Evolutionary conservation across 352 stramenopile species (phyloP).

Genomic region (Pseudoperonospora humuli): DNA sequence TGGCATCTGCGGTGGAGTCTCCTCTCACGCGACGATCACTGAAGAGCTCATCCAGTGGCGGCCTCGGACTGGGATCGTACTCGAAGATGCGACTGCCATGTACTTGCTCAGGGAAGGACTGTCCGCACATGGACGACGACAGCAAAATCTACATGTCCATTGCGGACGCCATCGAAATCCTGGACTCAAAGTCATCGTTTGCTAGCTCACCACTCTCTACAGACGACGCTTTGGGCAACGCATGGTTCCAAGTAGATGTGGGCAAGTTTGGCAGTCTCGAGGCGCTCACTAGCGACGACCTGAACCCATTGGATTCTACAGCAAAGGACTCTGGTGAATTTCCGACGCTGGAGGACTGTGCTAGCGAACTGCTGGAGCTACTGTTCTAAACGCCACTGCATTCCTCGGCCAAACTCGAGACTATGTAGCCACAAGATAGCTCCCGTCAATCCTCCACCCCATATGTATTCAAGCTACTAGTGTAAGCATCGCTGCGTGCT

Average conservation of each 20-base stretch:
- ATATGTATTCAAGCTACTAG: conserved; percentile 24
- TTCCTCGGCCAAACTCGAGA: not conserved
- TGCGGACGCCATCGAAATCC: conserved; percentile 32
- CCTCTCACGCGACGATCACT: conserved; percentile 6
- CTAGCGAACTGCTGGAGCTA: conserved; percentile 56
- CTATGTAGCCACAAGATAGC: conserved; percentile 17
- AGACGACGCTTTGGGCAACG: conserved; percentile 14
- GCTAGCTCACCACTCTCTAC: conserved; percentile 19
- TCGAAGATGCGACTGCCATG: conserved; percentile 29
- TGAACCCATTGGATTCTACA: conserved; percentile 23
- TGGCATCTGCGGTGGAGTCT: not conserved
- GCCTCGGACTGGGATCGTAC: conserved; percentile 23
- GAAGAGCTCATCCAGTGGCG: conserved; percentile 8
- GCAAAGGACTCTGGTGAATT: conserved; percentile 36
- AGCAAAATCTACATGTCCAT: conserved; percentile 45
- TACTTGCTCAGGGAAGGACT: conserved; percentile 25
- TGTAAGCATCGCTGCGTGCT: conserved; percentile 17
- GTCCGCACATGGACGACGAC: conserved; percentile 22
- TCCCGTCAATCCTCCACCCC: conserved; percentile 7
- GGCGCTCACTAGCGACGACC: conserved; percentile 11
- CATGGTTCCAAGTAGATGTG: conserved; percentile 14
- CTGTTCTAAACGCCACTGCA: conserved; percentile 31
- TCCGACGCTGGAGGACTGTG: conserved; percentile 56
- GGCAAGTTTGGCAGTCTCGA: conserved; percentile 14
- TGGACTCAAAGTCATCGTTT: conserved; percentile 25